Base-by-base conservation (phyloP, 2,329 filamentous ascomycete species). In the Stylonectria norvegica region DNA sequence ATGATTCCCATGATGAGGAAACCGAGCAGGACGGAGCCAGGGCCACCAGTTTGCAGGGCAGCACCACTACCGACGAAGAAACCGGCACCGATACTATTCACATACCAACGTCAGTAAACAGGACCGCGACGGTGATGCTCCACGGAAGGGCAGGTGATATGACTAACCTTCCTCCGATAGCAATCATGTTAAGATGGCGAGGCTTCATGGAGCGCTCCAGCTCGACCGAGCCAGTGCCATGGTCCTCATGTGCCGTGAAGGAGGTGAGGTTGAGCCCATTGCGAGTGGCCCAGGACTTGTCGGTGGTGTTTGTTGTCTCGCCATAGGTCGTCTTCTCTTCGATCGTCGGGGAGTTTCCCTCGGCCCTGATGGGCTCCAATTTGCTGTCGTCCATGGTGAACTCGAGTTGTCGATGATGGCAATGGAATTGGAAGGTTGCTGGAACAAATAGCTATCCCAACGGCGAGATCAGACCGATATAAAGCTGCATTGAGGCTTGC, bases 1-100 rank as follows among this genome's bases (percentile, higher is more conserved):
- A 80, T 79, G 50, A 75, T 44, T 56, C 77, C 76, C 42, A 79
- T 74, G 41, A 79, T 75, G 12, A 72, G 42, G 51, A 79, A 80
- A 39, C 71, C 69, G 34, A 74, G 60, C 11, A 74, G 52, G 7
- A 73, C 52, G 33, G 65, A 67, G 2, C 58, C 70, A 18, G 70
- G 70, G 22, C 47, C 42, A 36, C 34, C 54, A 34, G 50, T 48
- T 12, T 47, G 40, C 6, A 55, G 47, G 10, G 80, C 63, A 40
- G 73, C 74, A 47, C 65, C 58, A 44, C 76, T 76, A 53, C 77
- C 76, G 47, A 81, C 77, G 61, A 79, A 81, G 68, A 81, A 78
- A 62, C 77, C 77, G 45, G 77, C 76, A 57, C 77, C 77, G 32
- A 81, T 81, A 17, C 41, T 44, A 19, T 43, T 20, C 4, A 4